Evolutionary conservation across 257 asterid genomes (phyloP).

Genomic region (Plantago ovata): DNA sequence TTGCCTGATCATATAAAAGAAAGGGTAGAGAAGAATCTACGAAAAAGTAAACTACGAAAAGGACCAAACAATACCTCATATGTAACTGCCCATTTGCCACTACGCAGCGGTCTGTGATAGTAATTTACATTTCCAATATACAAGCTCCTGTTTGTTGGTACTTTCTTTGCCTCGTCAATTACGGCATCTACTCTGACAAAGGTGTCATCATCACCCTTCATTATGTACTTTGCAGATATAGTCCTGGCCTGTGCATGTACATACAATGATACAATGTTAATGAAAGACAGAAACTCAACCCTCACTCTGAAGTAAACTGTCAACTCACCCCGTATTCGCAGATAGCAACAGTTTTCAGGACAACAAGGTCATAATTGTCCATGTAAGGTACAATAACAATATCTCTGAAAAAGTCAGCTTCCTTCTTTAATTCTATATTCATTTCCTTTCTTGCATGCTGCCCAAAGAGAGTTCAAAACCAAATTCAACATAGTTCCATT

Average conservation of each 20-base stretch:
- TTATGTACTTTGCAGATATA: constrained; percentile 61
- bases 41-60: too few relatives aligned
- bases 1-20: too few relatives aligned
- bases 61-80: constrained; percentile 45
- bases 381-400: constrained; percentile 80
- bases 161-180: constrained; percentile 57
- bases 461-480: constrained; percentile 17
- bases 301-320: too few relatives aligned
- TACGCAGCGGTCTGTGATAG: constrained; percentile 77
- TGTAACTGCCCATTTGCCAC: constrained; percentile 97
- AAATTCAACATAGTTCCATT: constrained; percentile 19
- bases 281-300: neutral
- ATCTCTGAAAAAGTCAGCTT: constrained; percentile 90
- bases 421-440: constrained; percentile 67
- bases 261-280: too few relatives aligned
- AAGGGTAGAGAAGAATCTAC: too few relatives aligned
- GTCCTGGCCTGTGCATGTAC: constrained; percentile 68
- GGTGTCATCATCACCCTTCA: constrained; percentile 96
- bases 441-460: constrained; percentile 85
- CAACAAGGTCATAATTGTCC: constrained; percentile 95
- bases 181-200: constrained; percentile 85
- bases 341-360: constrained; percentile 86
- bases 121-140: constrained; percentile 85
- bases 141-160: constrained; percentile 49
- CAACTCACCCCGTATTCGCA: constrained; percentile 92